Evolutionary conservation across 768 basidiomycete genomes (phyloP), one percentile per base, ranked within the genome.

Genomic region (Sporobolomyces roseus): DNA sequence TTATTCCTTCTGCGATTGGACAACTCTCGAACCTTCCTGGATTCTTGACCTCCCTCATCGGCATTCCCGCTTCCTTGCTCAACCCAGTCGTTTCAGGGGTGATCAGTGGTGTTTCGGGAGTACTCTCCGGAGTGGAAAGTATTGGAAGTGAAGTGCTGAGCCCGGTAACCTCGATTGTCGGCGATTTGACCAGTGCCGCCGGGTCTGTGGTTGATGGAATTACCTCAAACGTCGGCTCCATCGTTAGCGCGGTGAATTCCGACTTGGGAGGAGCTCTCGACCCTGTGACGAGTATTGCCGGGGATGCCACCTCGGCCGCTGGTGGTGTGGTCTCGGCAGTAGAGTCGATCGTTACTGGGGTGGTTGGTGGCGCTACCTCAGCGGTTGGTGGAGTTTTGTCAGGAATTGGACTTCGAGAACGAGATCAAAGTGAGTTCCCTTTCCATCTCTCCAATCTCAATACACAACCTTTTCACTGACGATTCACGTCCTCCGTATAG

Each of bases 41-140:
- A 33, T 48, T 64, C 68, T 36, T 64, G 56, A 60, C 62, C 4
- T 61, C 62, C 17, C 30, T 64, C 25, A 60, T 64, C 30, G 27
- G 45, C n/a, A 48, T 66, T n/a, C 58, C 66, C 19, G 9, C 27
- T 25, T 49, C 51, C 13, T 45, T 65, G 25, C 63, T 65, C 29
- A 49, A 50, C 35, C 63, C 53, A 16, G 14, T 46, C 23, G 14
- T 46, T 23, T 46, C 45, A 46, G n/a, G n/a, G n/a, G n/a, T n/a
- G n/a, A n/a, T n/a, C n/a, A n/a, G n/a, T n/a, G n/a, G n/a, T n/a
- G n/a, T 41, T 17, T 41, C 38, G 9, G 38, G 38, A 41, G 38
- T 41, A 9, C 38, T 41, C 38, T 41, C 38, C 38, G 49, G 36
- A 27, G 55, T 29, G 7, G 25, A 36, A 27, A 43, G 36, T 17